Evolutionary conservation across 192 early-diverging fungal genomes (phyloP).

Genomic region (Linnemannia elongata): DNA sequence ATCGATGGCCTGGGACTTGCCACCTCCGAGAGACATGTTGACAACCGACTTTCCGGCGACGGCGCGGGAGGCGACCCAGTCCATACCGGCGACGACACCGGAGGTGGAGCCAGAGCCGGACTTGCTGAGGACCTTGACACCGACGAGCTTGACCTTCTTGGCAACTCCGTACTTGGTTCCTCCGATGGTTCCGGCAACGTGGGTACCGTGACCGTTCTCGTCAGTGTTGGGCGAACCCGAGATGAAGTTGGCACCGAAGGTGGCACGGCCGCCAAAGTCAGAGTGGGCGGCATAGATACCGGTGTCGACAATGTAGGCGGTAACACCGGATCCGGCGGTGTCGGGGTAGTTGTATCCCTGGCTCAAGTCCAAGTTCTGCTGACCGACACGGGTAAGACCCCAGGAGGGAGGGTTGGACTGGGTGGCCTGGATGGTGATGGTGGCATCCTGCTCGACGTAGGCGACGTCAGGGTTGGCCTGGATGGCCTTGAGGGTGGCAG

Average conservation of each 20-base stretch:
- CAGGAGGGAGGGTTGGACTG: constrained; percentile 52
- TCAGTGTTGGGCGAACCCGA: constrained; percentile 33
- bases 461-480: constrained; percentile 67
- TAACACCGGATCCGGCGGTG: constrained; percentile 51
- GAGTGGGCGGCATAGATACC: constrained; percentile 42
- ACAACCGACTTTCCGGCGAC: constrained; percentile 88
- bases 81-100: constrained; percentile 82
- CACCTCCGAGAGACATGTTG: constrained; percentile 75
- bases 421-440: constrained; percentile 24
- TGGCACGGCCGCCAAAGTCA: constrained; percentile 68
- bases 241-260: constrained; percentile 59
- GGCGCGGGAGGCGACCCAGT: constrained; percentile 84
- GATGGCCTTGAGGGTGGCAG: constrained; percentile 60
- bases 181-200: constrained; percentile 61
- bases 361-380: constrained; percentile 43
- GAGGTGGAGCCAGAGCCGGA: constrained; percentile 65
- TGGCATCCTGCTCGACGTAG: constrained; percentile 80
- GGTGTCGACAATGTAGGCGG: constrained; percentile 62
- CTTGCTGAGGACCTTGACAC: constrained; percentile 71
- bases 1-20: constrained; percentile 60
- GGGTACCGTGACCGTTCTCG: constrained; percentile 66
- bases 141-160: constrained; percentile 68
- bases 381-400: constrained; percentile 56
- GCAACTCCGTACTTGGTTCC: constrained; percentile 73
- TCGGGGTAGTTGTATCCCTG: constrained; percentile 27